A percentile compares a stretch with the other conserved stretches of the same genome.
These are phyloP conservation scores for Phytophthora syringae DNA, from an alignment of 352 stramenopile species.

Conservation along the genomic window DNA sequence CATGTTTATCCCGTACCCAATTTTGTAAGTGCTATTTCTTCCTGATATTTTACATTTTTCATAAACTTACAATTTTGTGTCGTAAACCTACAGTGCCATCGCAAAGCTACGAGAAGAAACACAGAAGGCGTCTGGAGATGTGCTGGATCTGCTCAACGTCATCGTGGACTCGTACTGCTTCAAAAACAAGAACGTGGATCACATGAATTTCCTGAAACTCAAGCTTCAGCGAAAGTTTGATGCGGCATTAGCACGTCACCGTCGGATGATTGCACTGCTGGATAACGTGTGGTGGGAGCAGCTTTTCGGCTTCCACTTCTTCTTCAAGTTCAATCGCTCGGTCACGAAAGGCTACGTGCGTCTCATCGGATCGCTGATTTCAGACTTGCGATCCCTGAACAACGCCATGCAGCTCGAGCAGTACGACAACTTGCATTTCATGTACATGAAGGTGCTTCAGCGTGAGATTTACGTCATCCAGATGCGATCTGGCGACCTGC, in stretches of 20 bases:
- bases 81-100: conserved; percentile 53
- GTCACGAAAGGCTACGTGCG: conserved; percentile 73
- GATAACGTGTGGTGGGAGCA: conserved; percentile 88
- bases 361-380: conserved; percentile 68
- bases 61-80: background rate
- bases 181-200: conserved; percentile 86
- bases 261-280: conserved; percentile 64
- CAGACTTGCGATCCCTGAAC: conserved; percentile 72
- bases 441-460: conserved; percentile 82
- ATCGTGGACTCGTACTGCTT: conserved; percentile 89
- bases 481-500: conserved; percentile 61
- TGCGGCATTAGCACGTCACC: conserved; percentile 47
- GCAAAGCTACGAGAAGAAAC: conserved; percentile 59
- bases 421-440: conserved; percentile 74
- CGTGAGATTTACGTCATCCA: conserved; percentile 86
- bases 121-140: conserved; percentile 50
- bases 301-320: conserved; percentile 66
- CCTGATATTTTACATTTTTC: background rate
- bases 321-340: conserved; percentile 77
- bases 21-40: conserved; percentile 62
- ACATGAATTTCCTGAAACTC: conserved; percentile 83
- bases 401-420: conserved; percentile 83
- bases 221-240: conserved; percentile 83
- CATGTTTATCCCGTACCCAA: conserved; percentile 80
- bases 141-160: conserved; percentile 79